These are phyloP conservation scores for Rauvolfia tetraphylla DNA, from an alignment of 257 asterid species.

Conservation along the genomic window DNA sequence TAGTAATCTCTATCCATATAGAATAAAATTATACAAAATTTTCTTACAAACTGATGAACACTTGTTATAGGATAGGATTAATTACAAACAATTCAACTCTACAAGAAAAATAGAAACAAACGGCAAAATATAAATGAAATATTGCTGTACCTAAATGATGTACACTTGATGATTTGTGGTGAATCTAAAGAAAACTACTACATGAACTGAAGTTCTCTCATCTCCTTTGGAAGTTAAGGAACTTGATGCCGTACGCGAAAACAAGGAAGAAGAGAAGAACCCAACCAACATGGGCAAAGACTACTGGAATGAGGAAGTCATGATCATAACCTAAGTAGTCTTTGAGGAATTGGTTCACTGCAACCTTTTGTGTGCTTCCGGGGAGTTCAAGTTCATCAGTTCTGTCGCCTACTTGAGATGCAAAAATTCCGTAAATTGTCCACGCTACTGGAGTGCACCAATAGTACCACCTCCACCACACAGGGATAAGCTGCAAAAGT, in stretches of 20 bases:
- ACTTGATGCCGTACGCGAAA: slow-evolving; percentile 79
- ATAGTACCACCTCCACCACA: slow-evolving; percentile 96
- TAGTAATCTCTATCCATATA: no score
- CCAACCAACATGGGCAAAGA: slow-evolving; percentile 80
- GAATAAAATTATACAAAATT: no score
- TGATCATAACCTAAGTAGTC: slow-evolving; percentile 56
- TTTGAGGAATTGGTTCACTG: slow-evolving; percentile 39
- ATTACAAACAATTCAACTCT: no score
- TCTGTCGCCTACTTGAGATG: slow-evolving; percentile 62
- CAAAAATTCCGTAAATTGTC: slow-evolving; percentile 63
- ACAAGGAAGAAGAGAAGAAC: slow-evolving; percentile 74
- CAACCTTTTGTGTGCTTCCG: slow-evolving; percentile 12
- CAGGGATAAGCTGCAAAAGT: slow-evolving; percentile 58
- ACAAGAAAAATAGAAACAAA: no score
- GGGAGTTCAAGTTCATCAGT: slow-evolving; percentile 30
- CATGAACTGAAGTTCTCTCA: slow-evolving; percentile 11
- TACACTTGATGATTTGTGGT: no score
- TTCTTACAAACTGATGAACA: no score
- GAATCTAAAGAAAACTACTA: not conserved
- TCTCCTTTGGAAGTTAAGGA: slow-evolving; percentile 73
- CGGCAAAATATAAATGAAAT: no score
- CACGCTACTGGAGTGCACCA: slow-evolving; percentile 88
- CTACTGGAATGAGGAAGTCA: slow-evolving; percentile 58
- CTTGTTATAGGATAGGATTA: no score
- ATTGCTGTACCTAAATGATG: no score